Evolutionary conservation across 257 asterid genomes (phyloP).

Genomic region (Primulina tabacum): DNA sequence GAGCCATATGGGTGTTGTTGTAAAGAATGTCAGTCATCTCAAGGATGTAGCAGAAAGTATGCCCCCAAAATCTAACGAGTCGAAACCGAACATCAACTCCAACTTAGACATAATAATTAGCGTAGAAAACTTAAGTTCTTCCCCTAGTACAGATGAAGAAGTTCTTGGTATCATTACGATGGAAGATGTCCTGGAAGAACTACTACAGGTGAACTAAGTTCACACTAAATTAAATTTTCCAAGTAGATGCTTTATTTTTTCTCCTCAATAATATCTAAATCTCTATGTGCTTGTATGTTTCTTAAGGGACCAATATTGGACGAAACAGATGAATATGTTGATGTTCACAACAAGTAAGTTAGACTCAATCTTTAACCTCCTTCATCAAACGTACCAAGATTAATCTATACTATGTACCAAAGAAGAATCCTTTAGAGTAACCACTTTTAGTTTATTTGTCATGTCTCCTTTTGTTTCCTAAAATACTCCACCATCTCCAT

Average conservation of each 20-base stretch:
- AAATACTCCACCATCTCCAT: too few relatives aligned
- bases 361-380: not conserved
- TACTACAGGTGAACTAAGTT: slow-evolving; percentile 41
- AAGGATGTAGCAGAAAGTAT: slow-evolving; percentile 28
- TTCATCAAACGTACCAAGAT: not conserved
- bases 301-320: slow-evolving; percentile 47
- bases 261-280: slow-evolving; percentile 14
- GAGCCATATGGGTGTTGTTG: slow-evolving; percentile 81
- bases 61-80: slow-evolving; percentile 18
- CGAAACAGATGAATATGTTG: slow-evolving; percentile 59
- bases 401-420: too few relatives aligned
- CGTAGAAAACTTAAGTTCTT: slow-evolving; percentile 22
- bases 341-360: slow-evolving; percentile 49
- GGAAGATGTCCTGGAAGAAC: slow-evolving; percentile 60
- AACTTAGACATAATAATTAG: slow-evolving; percentile 19
- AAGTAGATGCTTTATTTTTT: not conserved
- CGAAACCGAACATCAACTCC: slow-evolving; percentile 8
- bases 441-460: too few relatives aligned
- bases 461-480: too few relatives aligned
- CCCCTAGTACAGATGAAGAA: slow-evolving; percentile 35
- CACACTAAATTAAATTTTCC: not conserved
- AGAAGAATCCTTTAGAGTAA: too few relatives aligned
- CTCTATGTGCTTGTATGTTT: slow-evolving; percentile 18
- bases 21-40: slow-evolving; percentile 32
- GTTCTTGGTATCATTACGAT: slow-evolving; percentile 56